Evolutionary conservation across 352 stramenopile species (phyloP), one percentile per base, ranked within the genome.

Genomic region (Phytophthora pseudosyringae): DNA sequence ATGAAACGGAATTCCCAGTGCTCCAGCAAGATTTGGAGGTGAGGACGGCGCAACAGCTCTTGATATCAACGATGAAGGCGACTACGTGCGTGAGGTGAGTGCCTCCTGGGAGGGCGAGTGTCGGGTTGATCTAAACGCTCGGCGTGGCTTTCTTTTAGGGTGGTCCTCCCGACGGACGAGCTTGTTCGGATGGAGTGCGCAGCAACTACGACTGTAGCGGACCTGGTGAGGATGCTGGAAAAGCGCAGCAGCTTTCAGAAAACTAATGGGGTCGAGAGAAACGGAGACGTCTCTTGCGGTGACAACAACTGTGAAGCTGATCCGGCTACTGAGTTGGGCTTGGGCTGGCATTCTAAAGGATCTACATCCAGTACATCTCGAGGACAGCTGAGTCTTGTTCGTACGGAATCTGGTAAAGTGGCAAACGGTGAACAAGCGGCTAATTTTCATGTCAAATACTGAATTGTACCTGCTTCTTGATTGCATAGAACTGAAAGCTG

Each of bases 161-260:
- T 80, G 36, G 72, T 77, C 54, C 68, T 77, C 18, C 72, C 68
- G 21, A 70, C 72, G 18, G 72, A 77, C 26, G 52, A 77, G 18
- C 51, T 80, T 12, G 68, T 80, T 57, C 68, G 68, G 35, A 60
- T 77, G 35, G 59, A 72, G 25, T 80, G 68, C 43, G 39, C n/a
- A 15, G 31, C 54, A 25, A 70, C 33, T 8, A 76, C 67, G 59
- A 76, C 64, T 33, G 64, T 73, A 36, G 51, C 58, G 12, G 68
- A 73, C 41, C 43, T 76, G 5, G 28, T 67, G 53, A 46, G 6
- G 10, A 35, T 15, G 8, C 13, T 76, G 48, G 56, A 52, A 45
- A 73, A 67, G 13, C 68, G 53, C 3, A 43, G 39, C 7, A 35
- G 18, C 51, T 59, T 47, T 11, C 56, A 43, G 21, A 64, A 61